A percentile compares a stretch with the other conserved stretches of the same genome.
Evolutionary conservation across 1,284 basidiomycete species (phyloP).

Genomic region (Ceratobasidium sp.): DNA sequence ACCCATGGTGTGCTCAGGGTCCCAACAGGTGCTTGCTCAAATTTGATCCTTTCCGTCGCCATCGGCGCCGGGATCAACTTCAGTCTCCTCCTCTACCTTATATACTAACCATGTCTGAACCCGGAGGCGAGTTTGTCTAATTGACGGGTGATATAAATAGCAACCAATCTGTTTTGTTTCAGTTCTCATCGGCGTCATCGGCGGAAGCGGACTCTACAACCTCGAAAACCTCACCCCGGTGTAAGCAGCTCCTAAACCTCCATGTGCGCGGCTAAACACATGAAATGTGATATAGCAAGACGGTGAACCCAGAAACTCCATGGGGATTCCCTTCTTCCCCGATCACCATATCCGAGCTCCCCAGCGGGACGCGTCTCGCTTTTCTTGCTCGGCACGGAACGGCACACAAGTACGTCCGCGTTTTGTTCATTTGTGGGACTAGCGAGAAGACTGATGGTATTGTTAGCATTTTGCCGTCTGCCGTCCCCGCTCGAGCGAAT

Average conservation of each 20-base stretch:
- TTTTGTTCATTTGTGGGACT: neutral
- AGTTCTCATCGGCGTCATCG: conserved; percentile 86
- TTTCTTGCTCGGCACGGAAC: conserved; percentile 93
- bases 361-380: conserved; percentile 81
- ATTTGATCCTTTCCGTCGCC: too few relatives aligned
- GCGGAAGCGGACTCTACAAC: conserved; percentile 88
- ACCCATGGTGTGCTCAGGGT: too few relatives aligned
- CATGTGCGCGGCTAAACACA: neutral
- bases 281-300: conserved; percentile 60
- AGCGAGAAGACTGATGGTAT: neutral
- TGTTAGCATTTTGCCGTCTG: conserved; percentile 66
- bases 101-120: conserved; percentile 16
- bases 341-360: conserved; percentile 86
- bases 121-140: neutral
- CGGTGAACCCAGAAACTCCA: conserved; percentile 79
- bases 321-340: conserved; percentile 95
- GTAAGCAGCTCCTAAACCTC: conserved; percentile 59
- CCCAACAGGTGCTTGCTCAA: too few relatives aligned
- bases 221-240: conserved; percentile 87
- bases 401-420: conserved; percentile 68
- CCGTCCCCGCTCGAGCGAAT: conserved; percentile 89
- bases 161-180: conserved; percentile 11
- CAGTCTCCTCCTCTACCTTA: too few relatives aligned
- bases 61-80: too few relatives aligned
- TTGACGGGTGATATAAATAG: neutral